These are phyloP conservation scores for Hirsutella thompsonii DNA, from an alignment of 2,329 filamentous ascomycete genomes.

Conservation along the genomic window DNA sequence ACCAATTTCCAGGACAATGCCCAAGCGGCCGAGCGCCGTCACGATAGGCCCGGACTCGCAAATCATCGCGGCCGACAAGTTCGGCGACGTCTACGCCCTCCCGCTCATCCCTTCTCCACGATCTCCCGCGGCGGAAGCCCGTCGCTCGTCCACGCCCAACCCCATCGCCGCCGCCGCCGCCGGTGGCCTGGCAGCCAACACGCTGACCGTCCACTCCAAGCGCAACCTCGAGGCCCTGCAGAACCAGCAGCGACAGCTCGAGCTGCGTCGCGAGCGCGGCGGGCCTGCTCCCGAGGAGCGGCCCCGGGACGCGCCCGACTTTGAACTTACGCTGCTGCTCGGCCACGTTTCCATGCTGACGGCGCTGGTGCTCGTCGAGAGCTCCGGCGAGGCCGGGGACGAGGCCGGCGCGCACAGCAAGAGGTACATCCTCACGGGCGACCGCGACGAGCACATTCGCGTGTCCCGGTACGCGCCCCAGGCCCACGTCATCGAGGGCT, in stretches of 20 bases:
- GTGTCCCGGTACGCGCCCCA: conserved; percentile 73
- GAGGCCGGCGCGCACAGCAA: no score
- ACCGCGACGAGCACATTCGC: conserved; percentile 65
- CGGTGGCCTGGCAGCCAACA: conserved; percentile 38
- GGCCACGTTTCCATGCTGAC: conserved; percentile 96
- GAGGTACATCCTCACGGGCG: conserved; percentile 43
- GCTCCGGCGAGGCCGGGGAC: conserved; percentile 21
- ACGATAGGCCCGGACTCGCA: conserved; percentile 55
- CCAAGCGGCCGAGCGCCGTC: conserved; percentile 75
- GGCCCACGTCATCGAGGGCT: conserved; percentile 76
- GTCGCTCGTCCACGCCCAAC: conserved; percentile 7
- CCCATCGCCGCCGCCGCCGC: conserved; percentile 9
- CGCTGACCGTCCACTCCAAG: conserved; percentile 49
- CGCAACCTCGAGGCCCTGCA: conserved; percentile 48
- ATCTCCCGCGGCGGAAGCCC: conserved; percentile 5
- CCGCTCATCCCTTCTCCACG: conserved; percentile 39
- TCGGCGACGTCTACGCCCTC: conserved; percentile 87
- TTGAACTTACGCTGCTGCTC: conserved; percentile 67
- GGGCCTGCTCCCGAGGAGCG: conserved; percentile 16
- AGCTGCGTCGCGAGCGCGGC: conserved; percentile 14
- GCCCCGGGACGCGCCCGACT: conserved; percentile 31
- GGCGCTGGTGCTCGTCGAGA: conserved; percentile 46
- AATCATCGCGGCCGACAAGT: conserved; percentile 84
- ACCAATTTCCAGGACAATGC: conserved; percentile 51
- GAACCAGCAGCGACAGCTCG: conserved; percentile 39